Percentiles rank a stretch among this genome's conserved stretches.
These are phyloP conservation scores for Boletus mariae DNA, from an alignment of 1,284 basidiomycete genomes.

Conservation along the genomic window DNA sequence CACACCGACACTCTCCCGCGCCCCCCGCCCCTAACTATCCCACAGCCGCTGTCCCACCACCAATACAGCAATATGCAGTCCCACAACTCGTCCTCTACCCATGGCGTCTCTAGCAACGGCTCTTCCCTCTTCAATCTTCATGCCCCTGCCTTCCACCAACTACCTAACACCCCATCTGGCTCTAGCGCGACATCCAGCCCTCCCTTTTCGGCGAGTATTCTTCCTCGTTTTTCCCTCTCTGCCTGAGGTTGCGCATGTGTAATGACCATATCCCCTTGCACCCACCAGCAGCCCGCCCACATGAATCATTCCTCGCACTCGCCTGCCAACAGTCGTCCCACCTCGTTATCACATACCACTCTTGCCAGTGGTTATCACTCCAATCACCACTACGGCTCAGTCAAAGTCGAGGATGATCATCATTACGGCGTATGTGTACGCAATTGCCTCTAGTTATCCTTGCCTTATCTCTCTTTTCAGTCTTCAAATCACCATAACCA, in stretches of 20 bases:
- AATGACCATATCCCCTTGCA: slow-evolving; percentile 36
- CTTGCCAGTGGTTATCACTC: slow-evolving; percentile 31
- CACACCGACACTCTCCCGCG: slow-evolving; percentile 42
- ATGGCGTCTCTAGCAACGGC: slow-evolving; percentile 32
- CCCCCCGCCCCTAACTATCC: slow-evolving; percentile 62
- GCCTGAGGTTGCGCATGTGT: slow-evolving; percentile 42
- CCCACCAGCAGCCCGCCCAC: slow-evolving; percentile 56
- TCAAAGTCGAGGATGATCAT: slow-evolving; percentile 63
- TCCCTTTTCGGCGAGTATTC: slow-evolving; percentile 76
- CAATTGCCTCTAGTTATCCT: neutral
- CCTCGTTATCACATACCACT: slow-evolving; percentile 34
- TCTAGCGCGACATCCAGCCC: slow-evolving; percentile 72
- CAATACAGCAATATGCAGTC: slow-evolving; percentile 28
- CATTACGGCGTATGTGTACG: slow-evolving; percentile 48
- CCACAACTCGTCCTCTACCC: slow-evolving; percentile 34
- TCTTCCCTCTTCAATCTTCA: slow-evolving; percentile 50
- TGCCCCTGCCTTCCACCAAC: slow-evolving; percentile 48
- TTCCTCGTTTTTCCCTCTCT: slow-evolving; percentile 33
- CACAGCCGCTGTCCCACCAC: slow-evolving; percentile 42
- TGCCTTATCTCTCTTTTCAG: slow-evolving; percentile 9
- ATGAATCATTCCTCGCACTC: slow-evolving; percentile 51
- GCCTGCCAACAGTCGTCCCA: slow-evolving; percentile 43
- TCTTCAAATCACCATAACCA: slow-evolving; percentile 37
- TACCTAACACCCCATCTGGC: slow-evolving; percentile 67
- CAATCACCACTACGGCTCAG: slow-evolving; percentile 43